Conservation (phyloP, 192 early-diverging fungal genomes). For the Funneliformis mosseae region DNA sequence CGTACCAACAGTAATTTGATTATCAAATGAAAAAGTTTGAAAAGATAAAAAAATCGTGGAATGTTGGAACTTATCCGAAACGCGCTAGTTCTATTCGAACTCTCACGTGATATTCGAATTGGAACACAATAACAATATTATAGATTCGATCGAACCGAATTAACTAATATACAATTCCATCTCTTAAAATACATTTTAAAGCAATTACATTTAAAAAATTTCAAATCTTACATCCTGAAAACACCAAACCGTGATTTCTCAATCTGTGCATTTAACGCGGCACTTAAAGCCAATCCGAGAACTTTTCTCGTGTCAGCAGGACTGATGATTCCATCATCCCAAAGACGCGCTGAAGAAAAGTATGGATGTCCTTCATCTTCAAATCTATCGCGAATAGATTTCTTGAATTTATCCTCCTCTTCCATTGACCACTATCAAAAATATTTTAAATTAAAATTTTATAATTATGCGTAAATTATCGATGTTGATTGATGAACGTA, state of each 20-base stretch:
- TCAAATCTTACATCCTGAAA: conserved; percentile 85
- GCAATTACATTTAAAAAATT: not conserved
- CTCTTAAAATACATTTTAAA: not conserved
- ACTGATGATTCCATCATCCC: conserved; percentile 96
- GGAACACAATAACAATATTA: no score
- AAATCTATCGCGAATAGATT: conserved; percentile 79
- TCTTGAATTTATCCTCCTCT: conserved; percentile 82
- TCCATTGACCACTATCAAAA: conserved; percentile 65
- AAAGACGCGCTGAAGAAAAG: conserved; percentile 84
- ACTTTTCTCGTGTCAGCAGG: conserved; percentile 86
- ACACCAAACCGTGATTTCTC: conserved; percentile 85
- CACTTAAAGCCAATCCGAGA: conserved; percentile 82
- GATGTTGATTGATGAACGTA: not conserved
- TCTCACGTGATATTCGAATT: no score
- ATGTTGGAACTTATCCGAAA: no score
- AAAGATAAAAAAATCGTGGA: no score
- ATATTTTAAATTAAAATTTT: not conserved
- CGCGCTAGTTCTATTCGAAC: no score
- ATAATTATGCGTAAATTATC: conserved; percentile 10
- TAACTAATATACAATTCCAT: not conserved
- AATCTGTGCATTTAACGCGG: conserved; percentile 72
- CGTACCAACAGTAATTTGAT: no score
- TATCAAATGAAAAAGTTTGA: no score
- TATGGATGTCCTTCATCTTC: conserved; percentile 96
- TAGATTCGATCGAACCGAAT: no score